Evolutionary conservation across 495 filamentous ascomycete genomes (phyloP).

Genomic region (Lepraria neglecta): DNA sequence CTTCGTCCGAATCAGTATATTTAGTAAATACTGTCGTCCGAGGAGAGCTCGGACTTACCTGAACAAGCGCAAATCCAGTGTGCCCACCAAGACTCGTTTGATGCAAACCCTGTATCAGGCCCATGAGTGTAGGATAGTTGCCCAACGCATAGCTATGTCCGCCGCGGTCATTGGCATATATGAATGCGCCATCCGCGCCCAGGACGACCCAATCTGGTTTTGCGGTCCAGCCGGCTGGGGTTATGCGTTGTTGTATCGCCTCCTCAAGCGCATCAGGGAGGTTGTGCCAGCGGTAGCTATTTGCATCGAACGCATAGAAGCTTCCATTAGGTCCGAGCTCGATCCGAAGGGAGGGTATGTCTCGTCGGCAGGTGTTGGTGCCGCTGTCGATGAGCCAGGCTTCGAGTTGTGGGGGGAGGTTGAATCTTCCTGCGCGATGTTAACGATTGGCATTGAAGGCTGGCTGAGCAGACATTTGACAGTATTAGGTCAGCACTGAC

Average conservation of each 20-base stretch:
- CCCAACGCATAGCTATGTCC: constrained; percentile 11
- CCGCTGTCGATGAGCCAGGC: constrained; percentile 9
- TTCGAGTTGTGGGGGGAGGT: constrained; percentile 10
- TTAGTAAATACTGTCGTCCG: not conserved
- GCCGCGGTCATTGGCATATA: constrained; percentile 9
- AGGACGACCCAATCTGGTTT: constrained; percentile 8
- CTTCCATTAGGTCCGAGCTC: constrained; percentile 14
- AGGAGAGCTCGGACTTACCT: constrained; percentile 2
- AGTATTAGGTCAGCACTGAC: not conserved
- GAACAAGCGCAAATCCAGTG: constrained; percentile 11
- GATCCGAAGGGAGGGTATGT: constrained; percentile 4
- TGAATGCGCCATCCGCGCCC: constrained; percentile 10
- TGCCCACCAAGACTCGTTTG: constrained; percentile 2
- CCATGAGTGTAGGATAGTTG: constrained; percentile 5
- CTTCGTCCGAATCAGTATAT: not conserved
- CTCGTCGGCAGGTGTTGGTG: not conserved
- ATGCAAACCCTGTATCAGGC: constrained; percentile 9
- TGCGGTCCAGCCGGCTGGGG: constrained; percentile 7
- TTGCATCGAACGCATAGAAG: constrained; percentile 3
- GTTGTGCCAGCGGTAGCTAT: constrained; percentile 12
- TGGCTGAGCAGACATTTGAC: not conserved
- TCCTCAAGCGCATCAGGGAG: constrained; percentile 13
- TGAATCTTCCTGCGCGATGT: not conserved
- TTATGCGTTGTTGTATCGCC: constrained; percentile 12
- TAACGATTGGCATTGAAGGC: not conserved